A percentile compares a stretch with the other conserved stretches of the same genome.
These are phyloP conservation scores for Penicillium taxi DNA, from an alignment of 495 filamentous ascomycete genomes.

Conservation along the genomic window DNA sequence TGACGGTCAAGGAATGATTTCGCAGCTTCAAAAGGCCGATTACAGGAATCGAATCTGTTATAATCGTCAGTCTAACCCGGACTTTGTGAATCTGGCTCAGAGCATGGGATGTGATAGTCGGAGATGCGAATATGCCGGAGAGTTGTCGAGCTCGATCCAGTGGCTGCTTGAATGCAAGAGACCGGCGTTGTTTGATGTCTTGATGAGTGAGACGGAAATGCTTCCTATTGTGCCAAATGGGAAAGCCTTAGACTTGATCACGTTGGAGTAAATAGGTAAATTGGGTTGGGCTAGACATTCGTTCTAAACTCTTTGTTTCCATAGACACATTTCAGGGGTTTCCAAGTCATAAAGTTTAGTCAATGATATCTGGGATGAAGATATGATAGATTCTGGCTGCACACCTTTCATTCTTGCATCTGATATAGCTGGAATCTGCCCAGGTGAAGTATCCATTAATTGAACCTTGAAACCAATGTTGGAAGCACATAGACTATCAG, in stretches of 20 bases:
- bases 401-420: no score
- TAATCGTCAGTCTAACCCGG: conserved; percentile 82
- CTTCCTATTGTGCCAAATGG: neutral
- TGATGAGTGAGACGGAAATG: no score
- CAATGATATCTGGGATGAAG: no score
- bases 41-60: conserved; percentile 89
- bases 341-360: no score
- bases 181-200: conserved; percentile 52
- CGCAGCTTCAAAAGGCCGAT: conserved; percentile 91
- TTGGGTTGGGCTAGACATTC: no score
- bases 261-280: neutral
- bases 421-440: no score
- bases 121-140: conserved; percentile 47
- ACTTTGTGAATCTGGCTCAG: conserved; percentile 43
- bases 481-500: no score
- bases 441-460: no score
- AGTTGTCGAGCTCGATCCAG: conserved; percentile 54
- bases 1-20: conserved; percentile 92
- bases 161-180: conserved; percentile 68
- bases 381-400: no score
- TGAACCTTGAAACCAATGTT: no score
- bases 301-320: no score
- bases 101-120: conserved; percentile 62
- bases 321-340: no score
- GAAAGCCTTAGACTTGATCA: neutral